Percentiles rank a stretch among this genome's conserved stretches.
Evolutionary conservation across 1,139 yeast species (phyloP).

Genomic region (Kluyveromyces sp.): DNA sequence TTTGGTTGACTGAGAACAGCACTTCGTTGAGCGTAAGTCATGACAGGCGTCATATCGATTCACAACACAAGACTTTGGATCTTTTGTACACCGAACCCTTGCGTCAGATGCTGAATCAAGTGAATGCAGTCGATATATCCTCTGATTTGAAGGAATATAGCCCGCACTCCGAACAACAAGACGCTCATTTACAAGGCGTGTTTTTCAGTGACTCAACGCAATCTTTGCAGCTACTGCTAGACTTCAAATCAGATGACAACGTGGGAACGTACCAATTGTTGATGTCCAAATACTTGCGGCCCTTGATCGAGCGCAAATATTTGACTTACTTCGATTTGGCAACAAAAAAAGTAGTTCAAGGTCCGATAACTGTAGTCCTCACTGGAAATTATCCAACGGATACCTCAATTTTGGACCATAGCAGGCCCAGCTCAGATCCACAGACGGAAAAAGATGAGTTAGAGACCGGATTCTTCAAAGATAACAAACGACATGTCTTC

Average conservation of each 20-base stretch:
- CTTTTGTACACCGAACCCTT: constrained; percentile 51
- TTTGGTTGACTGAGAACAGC: constrained; percentile 46
- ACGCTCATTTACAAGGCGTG: constrained; percentile 33
- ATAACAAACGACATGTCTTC: constrained; percentile 30
- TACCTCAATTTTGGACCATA: constrained; percentile 13
- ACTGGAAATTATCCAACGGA: constrained; percentile 38
- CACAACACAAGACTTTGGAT: constrained; percentile 40
- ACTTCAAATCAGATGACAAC: constrained; percentile 40
- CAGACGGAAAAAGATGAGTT: constrained; percentile 6
- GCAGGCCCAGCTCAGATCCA: constrained; percentile 22
- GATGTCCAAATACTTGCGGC: constrained; percentile 31
- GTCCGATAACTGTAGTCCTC: constrained; percentile 41
- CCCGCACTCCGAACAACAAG: neutral
- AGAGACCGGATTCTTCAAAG: constrained; percentile 17
- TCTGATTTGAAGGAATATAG: neutral
- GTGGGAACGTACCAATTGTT: constrained; percentile 33
- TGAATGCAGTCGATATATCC: constrained; percentile 19
- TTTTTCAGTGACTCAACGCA: constrained; percentile 38
- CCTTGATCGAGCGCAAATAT: constrained; percentile 35
- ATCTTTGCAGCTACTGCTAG: constrained; percentile 42
- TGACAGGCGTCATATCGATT: constrained; percentile 41
- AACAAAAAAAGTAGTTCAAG: constrained; percentile 27
- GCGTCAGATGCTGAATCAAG: constrained; percentile 40
- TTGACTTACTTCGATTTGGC: constrained; percentile 33
- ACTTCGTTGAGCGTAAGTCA: constrained; percentile 61